Base-by-base conservation (phyloP, 1,139 yeast genomes). In the Tardiomyces digboiensis region DNA sequence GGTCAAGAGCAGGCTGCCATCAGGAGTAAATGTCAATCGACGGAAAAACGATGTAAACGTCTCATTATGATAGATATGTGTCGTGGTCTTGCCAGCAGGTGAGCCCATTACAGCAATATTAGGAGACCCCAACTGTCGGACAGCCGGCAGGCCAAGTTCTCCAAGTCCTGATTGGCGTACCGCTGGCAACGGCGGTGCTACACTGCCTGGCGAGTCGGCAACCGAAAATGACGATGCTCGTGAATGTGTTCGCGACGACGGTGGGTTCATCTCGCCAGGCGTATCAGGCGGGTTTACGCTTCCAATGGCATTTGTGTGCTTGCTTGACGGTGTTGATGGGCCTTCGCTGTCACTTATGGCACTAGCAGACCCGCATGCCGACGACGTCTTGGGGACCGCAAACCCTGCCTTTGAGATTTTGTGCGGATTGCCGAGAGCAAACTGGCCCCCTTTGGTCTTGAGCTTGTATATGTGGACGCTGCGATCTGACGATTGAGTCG, bases 401-500 rank as follows among this genome's bases (percentile, higher is more conserved):
- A 72, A 42, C 26, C 75, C 82, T 1, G 75, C 67, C 43, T 68
- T 64, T 13, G 68, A 58, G 22, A 74, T 70, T 50, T 70, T 72
- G 50, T 61, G 71, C 50, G 62, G 65, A 2, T 68, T 62, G 1
- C 71, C 65, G 20, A 78, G 71, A 12, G 67, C 61, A 39, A 68
- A 62, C 39, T 59, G 47, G 29, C 61, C 65, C 36, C 59, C 62
- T 23, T 59, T 61, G 6, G 61, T 50, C 42, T 55, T 56, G 41
- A 76, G 57, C 19, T 69, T 62, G 56, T 84, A 85, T 5, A 91
- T 68, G 50, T 79, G 80, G 16, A 89, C 81, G 1, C 88, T 74
- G 47, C 96, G 67, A 62, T 93, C 98, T 2, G 96, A 94, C 20
- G 93, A 80, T 59, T 89, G 97, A 6, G 96, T 84, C 1, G 89